phyloP scores from a whole-genome alignment of 305 asterid species.

The Nicotiana rustica region DNA sequence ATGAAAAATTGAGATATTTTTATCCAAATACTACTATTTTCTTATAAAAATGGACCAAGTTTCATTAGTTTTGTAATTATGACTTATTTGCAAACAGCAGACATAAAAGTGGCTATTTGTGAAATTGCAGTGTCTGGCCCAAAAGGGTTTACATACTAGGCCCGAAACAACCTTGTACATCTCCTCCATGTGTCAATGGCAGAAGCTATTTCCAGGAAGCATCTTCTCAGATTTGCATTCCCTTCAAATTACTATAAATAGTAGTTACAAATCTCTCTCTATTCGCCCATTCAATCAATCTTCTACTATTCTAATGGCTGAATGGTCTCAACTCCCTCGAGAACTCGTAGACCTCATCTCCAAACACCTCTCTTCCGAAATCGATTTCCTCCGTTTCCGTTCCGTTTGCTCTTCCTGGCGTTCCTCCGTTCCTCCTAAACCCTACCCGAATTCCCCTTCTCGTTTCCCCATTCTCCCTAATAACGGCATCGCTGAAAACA shows the following conservation, averaged over 20 bases:
- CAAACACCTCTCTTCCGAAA: conserved; percentile 58
- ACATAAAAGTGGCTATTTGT: no score
- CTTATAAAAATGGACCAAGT: no score
- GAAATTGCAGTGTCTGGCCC: neutral
- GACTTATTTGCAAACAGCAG: no score
- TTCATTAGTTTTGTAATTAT: no score
- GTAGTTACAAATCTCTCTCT: neutral
- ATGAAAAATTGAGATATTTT: no score
- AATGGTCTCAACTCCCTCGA: conserved; percentile 78
- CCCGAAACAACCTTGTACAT: conserved; percentile 4
- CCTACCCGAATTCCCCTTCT: conserved; percentile 42
- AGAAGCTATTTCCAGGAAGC: conserved; percentile 18
- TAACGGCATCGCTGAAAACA: conserved; percentile 65
- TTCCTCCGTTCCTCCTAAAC: conserved; percentile 51
- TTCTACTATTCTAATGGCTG: conserved; percentile 44
- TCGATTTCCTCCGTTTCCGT: conserved; percentile 80
- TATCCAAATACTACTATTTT: no score
- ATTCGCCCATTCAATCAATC: neutral
- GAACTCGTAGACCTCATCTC: conserved; percentile 76
- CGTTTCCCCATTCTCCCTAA: conserved; percentile 83
- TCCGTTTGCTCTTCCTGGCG: conserved; percentile 88
- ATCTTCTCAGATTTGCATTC: neutral
- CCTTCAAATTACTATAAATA: neutral
- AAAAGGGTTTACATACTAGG: neutral
- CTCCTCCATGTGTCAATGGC: conserved; percentile 10